Base-by-base conservation (phyloP, 2,329 filamentous ascomycete genomes). In the Metarhizium sp. region DNA sequence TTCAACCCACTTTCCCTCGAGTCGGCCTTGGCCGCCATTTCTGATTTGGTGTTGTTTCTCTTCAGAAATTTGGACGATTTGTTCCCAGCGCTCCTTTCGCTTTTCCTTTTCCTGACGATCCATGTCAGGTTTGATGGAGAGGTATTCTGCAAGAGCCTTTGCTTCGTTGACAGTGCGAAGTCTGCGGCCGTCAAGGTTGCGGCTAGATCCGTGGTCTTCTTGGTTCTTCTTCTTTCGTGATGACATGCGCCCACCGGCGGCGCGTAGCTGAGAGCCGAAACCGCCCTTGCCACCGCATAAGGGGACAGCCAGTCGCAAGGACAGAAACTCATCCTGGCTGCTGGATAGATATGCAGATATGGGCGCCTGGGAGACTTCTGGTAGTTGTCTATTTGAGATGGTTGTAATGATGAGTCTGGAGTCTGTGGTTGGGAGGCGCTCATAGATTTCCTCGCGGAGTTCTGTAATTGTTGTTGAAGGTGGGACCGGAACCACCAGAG, bases 91-190 rank as follows among this genome's bases (percentile, higher is more conserved):
- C 70, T 88, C 84, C 49, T 88, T 81, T 50, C 91, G 82, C 71
- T 88, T 87, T 67, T 96, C 92, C 66, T 91, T 92, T 69, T 97
- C 91, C 67, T 90, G 90, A 71, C 87, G 85, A 60, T 96, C 94
- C 92, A 99, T 96, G 58, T 96, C 92, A 0, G 95, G 94, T 69
- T 97, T 96, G 62, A 95, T 88, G 2, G 92, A 90, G 2, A 97
- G 80, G 65, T 96, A 97, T 69, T 97, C 92, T 0, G 95, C 94
- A 20, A 99, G 77, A 1, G 90, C 89, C 71, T 99, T 99, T 38
- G 94, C 94, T 69, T 99, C 94, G 42, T 88, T 92, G 32, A 97
- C 90, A 2, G 94, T 97, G 52, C 95, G 85, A 55, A 99, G 71
- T 55, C 94, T 82, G 25, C 94, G 85, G 0, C 94, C 94, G 65